Evolutionary conservation across 2,329 filamentous ascomycete species (phyloP), one percentile per base, ranked within the genome.

Genomic region (Paradendryphiella salina): DNA sequence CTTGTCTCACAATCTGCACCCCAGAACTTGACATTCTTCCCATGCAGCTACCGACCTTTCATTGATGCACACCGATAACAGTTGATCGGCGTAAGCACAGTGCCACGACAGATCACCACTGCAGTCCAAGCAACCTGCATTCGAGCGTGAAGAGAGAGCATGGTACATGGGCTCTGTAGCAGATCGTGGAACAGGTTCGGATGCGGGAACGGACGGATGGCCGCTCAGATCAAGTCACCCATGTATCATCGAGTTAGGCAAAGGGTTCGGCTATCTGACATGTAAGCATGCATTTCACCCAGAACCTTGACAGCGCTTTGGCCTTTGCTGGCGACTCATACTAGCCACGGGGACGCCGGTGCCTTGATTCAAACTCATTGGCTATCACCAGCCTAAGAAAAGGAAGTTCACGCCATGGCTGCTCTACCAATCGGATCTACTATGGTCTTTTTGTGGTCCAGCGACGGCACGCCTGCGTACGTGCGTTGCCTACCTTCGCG

Each of bases 121-220:
- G 21, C 32, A 10, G n/a, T 17, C 13, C 33, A 28, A 32, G 13
- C 26, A 21, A 29, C 15, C 26, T 29, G 26, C 26, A 20, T 21
- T 33, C 37, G 43, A 41, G 36, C 29, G 32, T 39, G 13, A 48
- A 13, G 29, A 32, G 31, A 28, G 50, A 32, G 44, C 56, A 57
- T 55, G 57, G 57, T 59, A 57, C 54, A 52, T 52, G 57, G 57
- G 43, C 52, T 47, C 43, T 57, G 50, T 46, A 33, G 55, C 51
- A 47, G 54, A 57, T 57, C 38, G 56, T 55, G 54, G 50, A 47
- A 54, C 45, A 41, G 29, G 50, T 53, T 47, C 45, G 52, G 48
- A 43, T 50, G 42, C 48, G 48, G 48, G 48, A 50, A 31, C 47
- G 47, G 33, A 50, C 47, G 34, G 46, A 23, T 35, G 21, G 41